phyloP scores from a whole-genome alignment of 495 filamentous ascomycete species.

The Sphaerosporella brunnea region DNA sequence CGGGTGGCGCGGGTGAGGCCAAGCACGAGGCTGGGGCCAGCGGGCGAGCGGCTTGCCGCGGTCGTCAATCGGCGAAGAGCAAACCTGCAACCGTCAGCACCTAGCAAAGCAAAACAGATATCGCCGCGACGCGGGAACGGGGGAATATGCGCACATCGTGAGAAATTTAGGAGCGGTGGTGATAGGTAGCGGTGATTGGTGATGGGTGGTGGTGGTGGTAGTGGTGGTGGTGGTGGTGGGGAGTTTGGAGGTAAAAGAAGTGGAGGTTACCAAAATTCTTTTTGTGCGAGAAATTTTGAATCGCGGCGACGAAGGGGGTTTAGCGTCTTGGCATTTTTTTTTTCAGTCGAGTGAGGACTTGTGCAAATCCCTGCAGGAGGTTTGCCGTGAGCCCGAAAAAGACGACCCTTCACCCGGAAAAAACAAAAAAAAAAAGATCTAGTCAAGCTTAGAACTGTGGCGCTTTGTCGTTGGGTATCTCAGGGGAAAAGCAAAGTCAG shows the following conservation, averaged over 20 bases:
- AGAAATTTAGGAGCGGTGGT: too few relatives aligned
- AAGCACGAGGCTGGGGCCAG: constrained; percentile 17
- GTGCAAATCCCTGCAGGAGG: background rate
- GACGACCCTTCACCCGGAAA: too few relatives aligned
- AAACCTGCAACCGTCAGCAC: constrained; percentile 11
- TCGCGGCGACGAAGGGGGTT: background rate
- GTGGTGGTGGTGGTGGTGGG: background rate
- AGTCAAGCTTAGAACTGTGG: too few relatives aligned
- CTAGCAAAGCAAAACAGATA: background rate
- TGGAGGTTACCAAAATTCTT: background rate
- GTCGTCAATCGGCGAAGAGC: constrained; percentile 22
- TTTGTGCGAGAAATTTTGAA: constrained; percentile 6
- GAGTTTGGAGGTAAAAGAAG: background rate
- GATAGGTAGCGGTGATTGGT: too few relatives aligned
- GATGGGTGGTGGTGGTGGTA: background rate
- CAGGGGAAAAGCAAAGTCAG: too few relatives aligned
- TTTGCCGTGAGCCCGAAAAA: background rate
- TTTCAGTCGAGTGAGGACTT: background rate
- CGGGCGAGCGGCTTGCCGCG: constrained; percentile 14
- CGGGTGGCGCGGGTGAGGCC: constrained; percentile 14
- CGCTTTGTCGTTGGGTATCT: too few relatives aligned
- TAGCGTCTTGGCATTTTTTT: background rate
- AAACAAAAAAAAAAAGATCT: too few relatives aligned
- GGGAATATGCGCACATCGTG: background rate
- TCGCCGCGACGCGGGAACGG: too few relatives aligned